phyloP scores from a whole-genome alignment of 75 land plant species.

The Pinus albicaulis region DNA sequence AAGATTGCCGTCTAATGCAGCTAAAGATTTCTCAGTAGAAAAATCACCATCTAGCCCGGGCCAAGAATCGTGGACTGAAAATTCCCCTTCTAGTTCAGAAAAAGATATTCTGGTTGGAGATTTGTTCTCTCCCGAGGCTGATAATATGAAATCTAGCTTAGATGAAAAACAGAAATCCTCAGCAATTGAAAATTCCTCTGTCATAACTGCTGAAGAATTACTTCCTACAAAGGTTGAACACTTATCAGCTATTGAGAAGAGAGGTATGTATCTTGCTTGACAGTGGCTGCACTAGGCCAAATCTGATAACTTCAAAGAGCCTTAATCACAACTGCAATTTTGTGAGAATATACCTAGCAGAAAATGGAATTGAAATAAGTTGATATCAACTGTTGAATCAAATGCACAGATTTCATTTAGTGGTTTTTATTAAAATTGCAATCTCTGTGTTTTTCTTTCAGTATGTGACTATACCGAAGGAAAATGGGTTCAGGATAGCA shows the following conservation, averaged over 20 bases:
- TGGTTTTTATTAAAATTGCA: background rate
- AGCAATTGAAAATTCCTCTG: background rate
- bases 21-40: too few relatives aligned
- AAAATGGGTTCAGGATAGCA: constrained; percentile 69
- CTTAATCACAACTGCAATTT: background rate
- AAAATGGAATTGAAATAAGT: background rate
- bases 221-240: background rate
- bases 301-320: background rate
- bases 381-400: background rate
- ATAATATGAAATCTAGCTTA: background rate
- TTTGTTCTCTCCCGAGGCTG: too few relatives aligned
- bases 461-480: constrained; percentile 80
- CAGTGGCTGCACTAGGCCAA: background rate
- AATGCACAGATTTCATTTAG: background rate
- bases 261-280: constrained; percentile 2
- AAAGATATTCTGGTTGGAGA: background rate
- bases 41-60: background rate
- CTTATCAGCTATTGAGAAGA: background rate
- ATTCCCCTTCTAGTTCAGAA: background rate
- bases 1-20: background rate
- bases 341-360: background rate
- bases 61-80: background rate
- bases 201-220: background rate
- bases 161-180: background rate
- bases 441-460: constrained; percentile 18